These are phyloP conservation scores for Picea engelmannii DNA, from an alignment of 83 land plant species.

Conservation along the genomic window DNA sequence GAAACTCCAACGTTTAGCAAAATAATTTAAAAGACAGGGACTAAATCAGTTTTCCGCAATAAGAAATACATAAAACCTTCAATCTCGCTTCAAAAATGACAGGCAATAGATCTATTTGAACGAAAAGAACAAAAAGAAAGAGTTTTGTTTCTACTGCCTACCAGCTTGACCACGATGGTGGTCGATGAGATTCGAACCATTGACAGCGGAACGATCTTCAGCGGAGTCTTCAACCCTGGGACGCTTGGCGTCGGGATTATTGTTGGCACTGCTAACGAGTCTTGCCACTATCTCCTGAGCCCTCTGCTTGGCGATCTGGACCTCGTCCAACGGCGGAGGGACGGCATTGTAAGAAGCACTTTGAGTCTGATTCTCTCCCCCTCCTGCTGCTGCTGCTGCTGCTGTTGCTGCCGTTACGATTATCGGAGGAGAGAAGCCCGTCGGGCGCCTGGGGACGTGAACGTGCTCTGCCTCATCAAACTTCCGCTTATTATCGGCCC, in stretches of 20 bases:
- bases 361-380: not conserved
- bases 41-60: too few species aligned
- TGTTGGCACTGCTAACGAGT: constrained; percentile 44
- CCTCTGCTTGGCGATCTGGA: constrained; percentile 86
- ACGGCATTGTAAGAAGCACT: constrained; percentile 50
- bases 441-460: constrained; percentile 27
- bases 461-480: constrained; percentile 54
- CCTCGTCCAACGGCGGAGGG: constrained; percentile 68
- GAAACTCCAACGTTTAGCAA: too few species aligned
- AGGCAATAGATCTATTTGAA: not conserved
- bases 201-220: not conserved
- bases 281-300: constrained; percentile 93
- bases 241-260: constrained; percentile 44
- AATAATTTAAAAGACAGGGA: too few species aligned
- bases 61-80: too few species aligned
- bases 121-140: not conserved
- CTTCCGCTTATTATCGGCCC: constrained; percentile 63
- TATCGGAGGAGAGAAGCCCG: constrained; percentile 30
- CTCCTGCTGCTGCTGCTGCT: not conserved
- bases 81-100: not conserved
- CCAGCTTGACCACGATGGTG: not conserved
- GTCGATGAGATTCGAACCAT: not conserved
- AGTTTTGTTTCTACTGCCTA: not conserved
- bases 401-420: not conserved
- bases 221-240: constrained; percentile 47